Conservation (phyloP, 352 stramenopile genomes). For the Plasmopara viticola region DNA sequence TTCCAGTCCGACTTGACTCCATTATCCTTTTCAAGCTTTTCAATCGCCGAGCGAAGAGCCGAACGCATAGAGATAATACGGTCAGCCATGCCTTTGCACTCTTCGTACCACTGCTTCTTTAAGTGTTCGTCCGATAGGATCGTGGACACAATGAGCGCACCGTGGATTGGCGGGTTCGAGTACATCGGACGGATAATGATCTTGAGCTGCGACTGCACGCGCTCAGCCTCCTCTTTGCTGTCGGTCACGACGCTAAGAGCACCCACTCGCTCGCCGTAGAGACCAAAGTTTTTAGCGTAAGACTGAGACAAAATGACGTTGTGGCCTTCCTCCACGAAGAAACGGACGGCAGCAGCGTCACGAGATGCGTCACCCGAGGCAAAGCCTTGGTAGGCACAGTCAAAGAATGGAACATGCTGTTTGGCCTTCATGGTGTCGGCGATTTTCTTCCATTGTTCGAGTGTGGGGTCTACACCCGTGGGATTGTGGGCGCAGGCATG, state of each 20-base stretch:
- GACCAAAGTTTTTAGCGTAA: slow-evolving; percentile 99
- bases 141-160: slow-evolving; percentile 95
- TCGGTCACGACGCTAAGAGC: slow-evolving; percentile 93
- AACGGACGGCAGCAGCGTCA: slow-evolving; percentile 93
- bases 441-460: slow-evolving; percentile 98
- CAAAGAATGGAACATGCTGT: slow-evolving; percentile 97
- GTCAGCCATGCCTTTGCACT: slow-evolving; percentile 95
- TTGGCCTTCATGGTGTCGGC: slow-evolving; percentile 93
- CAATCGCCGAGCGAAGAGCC: slow-evolving; percentile 71
- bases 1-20: slow-evolving; percentile 90
- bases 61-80: slow-evolving; percentile 94
- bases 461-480: slow-evolving; percentile 95
- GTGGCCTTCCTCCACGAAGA: slow-evolving; percentile 98
- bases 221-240: slow-evolving; percentile 92
- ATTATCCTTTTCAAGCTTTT: slow-evolving; percentile 69
- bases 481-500: slow-evolving; percentile 99
- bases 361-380: slow-evolving; percentile 94
- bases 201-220: slow-evolving; percentile 97
- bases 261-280: slow-evolving; percentile 98
- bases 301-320: slow-evolving; percentile 96
- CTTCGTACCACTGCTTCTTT: slow-evolving; percentile 90
- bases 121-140: slow-evolving; percentile 92
- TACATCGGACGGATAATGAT: slow-evolving; percentile 98
- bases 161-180: slow-evolving; percentile 98
- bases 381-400: slow-evolving; percentile 99